A percentile compares a stretch with the other conserved stretches of the same genome.
phyloP scores from a whole-genome alignment of 495 filamentous ascomycete genomes.

The Hypoxylon perforatum region DNA sequence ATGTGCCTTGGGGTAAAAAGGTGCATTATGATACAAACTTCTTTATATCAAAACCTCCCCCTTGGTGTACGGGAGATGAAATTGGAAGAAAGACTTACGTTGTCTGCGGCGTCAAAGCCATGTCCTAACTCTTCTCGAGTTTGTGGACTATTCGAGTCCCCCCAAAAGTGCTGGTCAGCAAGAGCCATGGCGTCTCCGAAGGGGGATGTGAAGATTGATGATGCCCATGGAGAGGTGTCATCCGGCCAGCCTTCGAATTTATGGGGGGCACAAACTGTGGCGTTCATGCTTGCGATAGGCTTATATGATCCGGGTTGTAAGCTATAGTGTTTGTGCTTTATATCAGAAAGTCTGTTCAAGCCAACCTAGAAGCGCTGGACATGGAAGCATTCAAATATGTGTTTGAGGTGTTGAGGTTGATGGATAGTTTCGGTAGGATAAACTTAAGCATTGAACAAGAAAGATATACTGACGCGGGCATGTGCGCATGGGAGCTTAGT shows the following conservation, averaged over 20 bases:
- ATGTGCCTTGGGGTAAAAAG: background rate
- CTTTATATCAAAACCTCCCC: background rate
- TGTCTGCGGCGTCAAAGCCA: constrained; percentile 7
- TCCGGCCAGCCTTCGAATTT: constrained; percentile 29
- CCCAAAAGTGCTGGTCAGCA: constrained; percentile 25
- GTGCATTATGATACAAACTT: background rate
- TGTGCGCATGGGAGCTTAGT: background rate
- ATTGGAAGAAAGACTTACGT: constrained; percentile 10
- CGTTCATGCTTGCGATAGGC: constrained; percentile 21
- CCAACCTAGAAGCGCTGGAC: background rate
- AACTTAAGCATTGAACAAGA: no score
- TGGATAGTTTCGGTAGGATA: no score
- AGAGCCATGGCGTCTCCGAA: constrained; percentile 20
- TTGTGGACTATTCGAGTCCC: background rate
- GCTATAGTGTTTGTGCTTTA: background rate
- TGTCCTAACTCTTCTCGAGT: constrained; percentile 8
- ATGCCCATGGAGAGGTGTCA: constrained; percentile 9
- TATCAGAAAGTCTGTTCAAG: background rate
- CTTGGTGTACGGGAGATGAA: background rate
- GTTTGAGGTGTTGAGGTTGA: no score
- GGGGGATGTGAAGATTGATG: constrained; percentile 27
- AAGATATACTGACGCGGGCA: background rate
- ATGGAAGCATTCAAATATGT: no score
- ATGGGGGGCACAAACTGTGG: background rate
- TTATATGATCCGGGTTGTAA: background rate